Conservation (phyloP, 2,329 filamentous ascomycete species). For the Xylariaceae sp. region DNA sequence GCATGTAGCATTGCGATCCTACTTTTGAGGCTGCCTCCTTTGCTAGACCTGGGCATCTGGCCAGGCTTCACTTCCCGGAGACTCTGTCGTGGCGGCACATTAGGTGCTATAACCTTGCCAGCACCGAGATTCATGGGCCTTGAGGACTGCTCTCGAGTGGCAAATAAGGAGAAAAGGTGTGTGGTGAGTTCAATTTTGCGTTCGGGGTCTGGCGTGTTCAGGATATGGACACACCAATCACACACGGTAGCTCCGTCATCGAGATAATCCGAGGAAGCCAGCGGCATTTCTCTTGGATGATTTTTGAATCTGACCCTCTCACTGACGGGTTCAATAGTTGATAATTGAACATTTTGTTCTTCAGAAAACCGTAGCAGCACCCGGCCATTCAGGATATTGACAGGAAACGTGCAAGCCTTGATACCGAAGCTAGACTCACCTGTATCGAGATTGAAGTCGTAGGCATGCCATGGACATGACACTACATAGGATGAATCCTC, state of each 20-base stretch:
- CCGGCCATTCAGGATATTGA: conserved; percentile 35
- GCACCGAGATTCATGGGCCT: conserved; percentile 41
- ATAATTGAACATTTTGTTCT: conserved; percentile 27
- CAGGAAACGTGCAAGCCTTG: conserved; percentile 44
- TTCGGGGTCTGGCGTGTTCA: conserved; percentile 43
- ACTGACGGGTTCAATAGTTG: conserved; percentile 40
- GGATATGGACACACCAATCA: conserved; percentile 44
- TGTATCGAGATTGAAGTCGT: conserved; percentile 47
- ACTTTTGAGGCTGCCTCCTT: conserved; percentile 42
- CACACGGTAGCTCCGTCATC: conserved; percentile 41
- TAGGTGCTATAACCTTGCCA: conserved; percentile 36
- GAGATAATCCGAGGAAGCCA: conserved; percentile 31
- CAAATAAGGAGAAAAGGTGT: conserved; percentile 41
- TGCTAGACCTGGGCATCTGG: conserved; percentile 39
- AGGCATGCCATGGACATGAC: conserved; percentile 47
- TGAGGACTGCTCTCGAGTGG: conserved; percentile 36
- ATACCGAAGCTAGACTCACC: conserved; percentile 46
- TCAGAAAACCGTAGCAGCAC: conserved; percentile 35
- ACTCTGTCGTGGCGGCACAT: conserved; percentile 40
- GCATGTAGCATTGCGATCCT: conserved; percentile 45
- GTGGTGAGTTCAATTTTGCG: conserved; percentile 45
- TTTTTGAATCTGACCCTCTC: conserved; percentile 44
- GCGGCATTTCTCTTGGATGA: conserved; percentile 23
- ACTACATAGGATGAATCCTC: conserved; percentile 45
- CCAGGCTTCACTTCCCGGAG: conserved; percentile 38